phyloP scores from a whole-genome alignment of 352 stramenopile genomes.

The Saprolegnia diclina region DNA sequence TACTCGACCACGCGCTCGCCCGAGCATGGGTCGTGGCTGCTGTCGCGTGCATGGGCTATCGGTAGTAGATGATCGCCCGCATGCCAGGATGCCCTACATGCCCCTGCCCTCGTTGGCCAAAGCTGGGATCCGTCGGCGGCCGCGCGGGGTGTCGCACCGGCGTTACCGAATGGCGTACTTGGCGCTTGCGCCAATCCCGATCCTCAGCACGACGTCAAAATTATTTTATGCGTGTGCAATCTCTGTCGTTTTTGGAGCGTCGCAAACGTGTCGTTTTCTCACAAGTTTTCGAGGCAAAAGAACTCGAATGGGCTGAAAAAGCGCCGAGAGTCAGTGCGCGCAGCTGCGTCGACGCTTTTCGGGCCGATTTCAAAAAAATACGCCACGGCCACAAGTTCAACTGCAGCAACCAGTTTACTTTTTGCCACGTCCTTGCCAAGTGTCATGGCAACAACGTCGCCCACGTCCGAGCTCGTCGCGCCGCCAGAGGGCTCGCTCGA shows the following conservation, averaged over 20 bases:
- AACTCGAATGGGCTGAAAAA: not conserved
- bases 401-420: slow-evolving; percentile 12
- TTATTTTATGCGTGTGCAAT: not conserved
- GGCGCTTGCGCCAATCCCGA: not conserved
- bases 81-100: too few species aligned
- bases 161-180: not conserved
- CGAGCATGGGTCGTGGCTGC: too few species aligned
- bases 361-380: not conserved
- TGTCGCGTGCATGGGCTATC: too few species aligned
- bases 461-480: slow-evolving; percentile 3
- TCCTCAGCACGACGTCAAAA: not conserved
- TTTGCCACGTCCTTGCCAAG: not conserved
- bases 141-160: not conserved
- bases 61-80: too few species aligned
- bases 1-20: not conserved
- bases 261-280: slow-evolving; percentile 3
- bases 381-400: not conserved
- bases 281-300: not conserved
- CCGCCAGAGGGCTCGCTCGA: not conserved
- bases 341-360: slow-evolving; percentile 2
- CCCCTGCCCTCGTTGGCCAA: too few species aligned
- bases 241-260: not conserved
- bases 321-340: not conserved
- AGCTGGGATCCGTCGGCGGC: too few species aligned
- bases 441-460: not conserved